phyloP scores from a whole-genome alignment of 2,329 filamentous ascomycete genomes.

The Mycosphaerella sp. region DNA sequence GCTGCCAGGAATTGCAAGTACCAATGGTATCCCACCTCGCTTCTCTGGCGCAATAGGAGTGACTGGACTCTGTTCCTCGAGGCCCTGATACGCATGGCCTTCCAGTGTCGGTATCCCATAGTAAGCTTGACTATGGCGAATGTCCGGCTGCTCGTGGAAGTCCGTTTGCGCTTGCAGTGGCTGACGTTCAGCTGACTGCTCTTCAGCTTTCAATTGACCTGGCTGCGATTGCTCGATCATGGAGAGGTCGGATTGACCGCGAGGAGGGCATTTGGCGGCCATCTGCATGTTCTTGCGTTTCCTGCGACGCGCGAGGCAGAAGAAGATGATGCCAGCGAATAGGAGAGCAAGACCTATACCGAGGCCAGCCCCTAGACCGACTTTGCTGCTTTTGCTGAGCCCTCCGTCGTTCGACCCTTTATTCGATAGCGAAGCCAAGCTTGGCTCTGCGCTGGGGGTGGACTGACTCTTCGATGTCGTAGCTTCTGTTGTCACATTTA shows the following conservation, averaged over 20 bases:
- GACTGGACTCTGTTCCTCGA: conserved; percentile 6
- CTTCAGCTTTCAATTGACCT: conserved; percentile 1
- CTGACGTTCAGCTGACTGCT: not conserved
- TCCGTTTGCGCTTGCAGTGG: not conserved
- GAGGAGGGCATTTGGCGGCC: conserved; percentile 12
- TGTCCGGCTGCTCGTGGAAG: conserved; percentile 1
- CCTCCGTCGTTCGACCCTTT: not conserved
- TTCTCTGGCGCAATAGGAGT: conserved; percentile 7
- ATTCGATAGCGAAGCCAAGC: not conserved
- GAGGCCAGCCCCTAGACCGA: conserved; percentile 19
- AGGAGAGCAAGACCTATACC: conserved; percentile 15
- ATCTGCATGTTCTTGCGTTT: conserved; percentile 1
- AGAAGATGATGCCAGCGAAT: conserved; percentile 10
- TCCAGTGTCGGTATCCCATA: conserved; percentile 1
- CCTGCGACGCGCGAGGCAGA: conserved; percentile 12
- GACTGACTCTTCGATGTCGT: no score
- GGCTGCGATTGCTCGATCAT: conserved; percentile 17
- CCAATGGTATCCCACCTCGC: conserved; percentile 1
- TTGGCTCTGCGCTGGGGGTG: not conserved
- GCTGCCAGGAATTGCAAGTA: conserved; percentile 11
- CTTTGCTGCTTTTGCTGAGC: conserved; percentile 13
- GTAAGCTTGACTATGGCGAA: conserved; percentile 1
- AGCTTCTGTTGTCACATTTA: no score
- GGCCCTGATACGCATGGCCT: conserved; percentile 7
- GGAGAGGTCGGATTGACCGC: conserved; percentile 17